phyloP scores from a whole-genome alignment of 768 basidiomycete genomes.

The Collybia nuda region DNA sequence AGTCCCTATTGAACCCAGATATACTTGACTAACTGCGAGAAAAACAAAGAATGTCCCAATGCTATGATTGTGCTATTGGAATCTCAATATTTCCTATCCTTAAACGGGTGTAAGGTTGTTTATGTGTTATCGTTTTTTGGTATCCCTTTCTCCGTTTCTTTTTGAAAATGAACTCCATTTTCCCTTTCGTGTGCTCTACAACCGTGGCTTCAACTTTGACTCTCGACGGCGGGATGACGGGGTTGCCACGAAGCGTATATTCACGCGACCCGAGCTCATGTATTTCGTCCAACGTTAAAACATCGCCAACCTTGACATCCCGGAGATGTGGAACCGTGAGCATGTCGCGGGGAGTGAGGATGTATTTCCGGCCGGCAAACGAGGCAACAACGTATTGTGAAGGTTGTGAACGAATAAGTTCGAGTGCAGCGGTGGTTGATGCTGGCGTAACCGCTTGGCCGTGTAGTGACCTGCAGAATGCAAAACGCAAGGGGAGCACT shows the following conservation, averaged over 20 bases:
- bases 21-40: too few species aligned
- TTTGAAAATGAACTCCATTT: constrained; percentile 90
- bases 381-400: constrained; percentile 90
- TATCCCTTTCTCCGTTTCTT: constrained; percentile 99
- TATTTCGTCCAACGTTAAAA: constrained; percentile 79
- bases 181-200: constrained; percentile 95
- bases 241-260: constrained; percentile 84
- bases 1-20: too few species aligned
- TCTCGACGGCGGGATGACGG: constrained; percentile 60
- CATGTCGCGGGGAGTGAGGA: constrained; percentile 87
- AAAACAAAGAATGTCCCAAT: neutral
- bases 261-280: constrained; percentile 96
- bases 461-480: constrained; percentile 18
- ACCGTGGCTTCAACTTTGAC: constrained; percentile 87
- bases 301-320: constrained; percentile 82
- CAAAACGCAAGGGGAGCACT: constrained; percentile 14
- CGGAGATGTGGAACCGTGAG: constrained; percentile 92
- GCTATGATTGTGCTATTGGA: constrained; percentile 20
- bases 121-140: constrained; percentile 89
- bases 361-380: constrained; percentile 84
- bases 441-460: constrained; percentile 22
- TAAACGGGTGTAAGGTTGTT: constrained; percentile 94
- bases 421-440: constrained; percentile 63
- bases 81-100: constrained; percentile 82
- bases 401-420: constrained; percentile 86